These are phyloP conservation scores for Kokia cookei DNA, from an alignment of 441 rosid species.

Conservation along the genomic window DNA sequence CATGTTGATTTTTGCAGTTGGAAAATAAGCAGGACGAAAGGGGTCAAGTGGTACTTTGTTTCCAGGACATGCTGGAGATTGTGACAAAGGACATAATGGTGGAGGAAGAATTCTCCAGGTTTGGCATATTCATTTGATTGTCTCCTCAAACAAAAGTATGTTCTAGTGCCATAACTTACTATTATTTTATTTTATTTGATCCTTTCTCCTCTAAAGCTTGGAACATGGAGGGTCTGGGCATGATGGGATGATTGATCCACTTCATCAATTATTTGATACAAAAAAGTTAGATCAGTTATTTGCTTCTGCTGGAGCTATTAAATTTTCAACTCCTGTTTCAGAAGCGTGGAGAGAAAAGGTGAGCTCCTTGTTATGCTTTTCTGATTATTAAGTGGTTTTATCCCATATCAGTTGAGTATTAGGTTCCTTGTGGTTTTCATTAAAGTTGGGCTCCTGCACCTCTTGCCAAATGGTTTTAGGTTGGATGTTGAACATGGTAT, in stretches of 20 bases:
- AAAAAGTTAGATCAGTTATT: slow-evolving; percentile 31
- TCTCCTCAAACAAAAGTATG: not conserved
- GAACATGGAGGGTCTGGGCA: slow-evolving; percentile 75
- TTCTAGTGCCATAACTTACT: slow-evolving; percentile 6
- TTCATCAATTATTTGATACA: slow-evolving; percentile 60
- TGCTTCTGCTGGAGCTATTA: slow-evolving; percentile 92
- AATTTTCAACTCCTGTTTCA: slow-evolving; percentile 61
- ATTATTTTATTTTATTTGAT: slow-evolving; percentile 5
- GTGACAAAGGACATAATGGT: slow-evolving; percentile 87
- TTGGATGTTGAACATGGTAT: not conserved
- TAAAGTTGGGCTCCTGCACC: not conserved
- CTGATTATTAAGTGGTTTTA: not conserved
- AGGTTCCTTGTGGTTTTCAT: slow-evolving; percentile 15
- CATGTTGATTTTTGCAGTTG: slow-evolving; percentile 36
- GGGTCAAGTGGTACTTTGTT: slow-evolving; percentile 88
- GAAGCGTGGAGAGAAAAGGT: slow-evolving; percentile 99
- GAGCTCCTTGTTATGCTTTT: slow-evolving; percentile 7
- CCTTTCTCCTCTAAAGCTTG: slow-evolving; percentile 33
- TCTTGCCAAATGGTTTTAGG: not conserved
- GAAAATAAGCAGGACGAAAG: slow-evolving; percentile 71
- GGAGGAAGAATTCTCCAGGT: slow-evolving; percentile 76
- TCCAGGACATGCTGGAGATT: slow-evolving; percentile 99
- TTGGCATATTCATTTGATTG: slow-evolving; percentile 13
- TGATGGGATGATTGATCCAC: slow-evolving; percentile 60
- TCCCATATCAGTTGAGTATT: not conserved